Base-by-base conservation (phyloP, 2,329 filamentous ascomycete genomes). In the Neonectria hederae region DNA sequence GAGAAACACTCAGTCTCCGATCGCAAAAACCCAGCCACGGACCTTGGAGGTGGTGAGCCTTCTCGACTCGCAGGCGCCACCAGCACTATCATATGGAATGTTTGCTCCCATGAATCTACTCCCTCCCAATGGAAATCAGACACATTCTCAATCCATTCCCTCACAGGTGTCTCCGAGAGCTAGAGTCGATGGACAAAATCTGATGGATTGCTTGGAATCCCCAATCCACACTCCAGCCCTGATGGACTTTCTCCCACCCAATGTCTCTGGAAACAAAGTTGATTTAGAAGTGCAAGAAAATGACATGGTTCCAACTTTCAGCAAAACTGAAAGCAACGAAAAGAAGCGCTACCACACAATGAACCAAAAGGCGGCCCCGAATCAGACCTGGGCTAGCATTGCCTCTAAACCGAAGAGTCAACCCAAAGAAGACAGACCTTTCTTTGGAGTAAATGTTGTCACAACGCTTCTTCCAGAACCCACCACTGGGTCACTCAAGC, bases 261-360 rank as follows among this genome's bases (percentile, higher is more conserved):
- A 9, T 2, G 24, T 9, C 24, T 11, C 38, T 21, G 11, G 14
- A n/a, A 30, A 11, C 24, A 21, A 26, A 11, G 4, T 3, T 3
- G 5, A 13, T 8, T 24, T 10, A 4, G 17, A 35, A 4, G 11
- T 7, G 7, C n/a, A 43, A 11, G 14, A 21, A 22, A 24, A 56
- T 26, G 48, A 60, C 38, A 21, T 66, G 3, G 54, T 56, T 10
- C 49, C 62, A n/a, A 14, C 46, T 4, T 72, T 74, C 32, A 48
- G 62, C 14, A 66, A 68, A 28, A 22, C 11, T 13, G 52, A 52
- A 2, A 62, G 65, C 4, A 51, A 26, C 2, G 42, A 49, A 13
- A 74, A 52, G 30, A 42, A 59, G 4, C 10, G 70, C 5, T 68
- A 60, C 24, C 32, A 56, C 14, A 74, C 71, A 5, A 74, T 76